These are phyloP conservation scores for Fusarium buharicum DNA, from an alignment of 2,329 filamentous ascomycete genomes.

Conservation along the genomic window DNA sequence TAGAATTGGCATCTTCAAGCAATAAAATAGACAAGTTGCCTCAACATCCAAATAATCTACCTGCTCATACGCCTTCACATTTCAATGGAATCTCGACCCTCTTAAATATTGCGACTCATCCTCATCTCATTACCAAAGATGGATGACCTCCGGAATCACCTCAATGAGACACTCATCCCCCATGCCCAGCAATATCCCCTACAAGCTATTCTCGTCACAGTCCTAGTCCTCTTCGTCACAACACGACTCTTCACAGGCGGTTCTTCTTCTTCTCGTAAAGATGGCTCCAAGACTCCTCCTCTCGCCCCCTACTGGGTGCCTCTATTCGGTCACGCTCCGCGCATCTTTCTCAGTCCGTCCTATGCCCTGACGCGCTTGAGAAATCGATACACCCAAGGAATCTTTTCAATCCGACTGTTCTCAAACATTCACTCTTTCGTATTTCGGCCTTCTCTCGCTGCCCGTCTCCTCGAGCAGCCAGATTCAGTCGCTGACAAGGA, in stretches of 20 bases:
- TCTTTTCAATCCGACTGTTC: slow-evolving; percentile 51
- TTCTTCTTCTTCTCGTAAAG: slow-evolving; percentile 53
- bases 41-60: slow-evolving; percentile 7
- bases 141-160: slow-evolving; percentile 22
- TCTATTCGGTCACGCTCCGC: slow-evolving; percentile 51
- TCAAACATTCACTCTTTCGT: slow-evolving; percentile 50
- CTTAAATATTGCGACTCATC: not conserved
- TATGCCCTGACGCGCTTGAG: slow-evolving; percentile 48
- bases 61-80: not conserved
- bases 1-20: slow-evolving; percentile 15
- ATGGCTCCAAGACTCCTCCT: slow-evolving; percentile 39
- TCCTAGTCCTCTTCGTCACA: slow-evolving; percentile 44
- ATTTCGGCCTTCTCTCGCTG: slow-evolving; percentile 47
- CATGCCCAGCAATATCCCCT: slow-evolving; percentile 39
- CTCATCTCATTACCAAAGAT: slow-evolving; percentile 13
- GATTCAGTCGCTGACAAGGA: slow-evolving; percentile 43
- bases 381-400: slow-evolving; percentile 48
- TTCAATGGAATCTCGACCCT: not conserved
- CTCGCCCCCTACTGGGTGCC: slow-evolving; percentile 52
- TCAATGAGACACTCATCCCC: slow-evolving; percentile 36
- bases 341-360: slow-evolving; percentile 45
- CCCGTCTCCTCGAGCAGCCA: slow-evolving; percentile 47
- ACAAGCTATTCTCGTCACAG: slow-evolving; percentile 39
- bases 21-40: slow-evolving; percentile 34
- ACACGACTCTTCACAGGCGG: slow-evolving; percentile 41